Evolutionary conservation across 2,329 filamentous ascomycete genomes (phyloP), one percentile per base, ranked within the genome.

Genomic region (Conoideocrella luteorostrata): DNA sequence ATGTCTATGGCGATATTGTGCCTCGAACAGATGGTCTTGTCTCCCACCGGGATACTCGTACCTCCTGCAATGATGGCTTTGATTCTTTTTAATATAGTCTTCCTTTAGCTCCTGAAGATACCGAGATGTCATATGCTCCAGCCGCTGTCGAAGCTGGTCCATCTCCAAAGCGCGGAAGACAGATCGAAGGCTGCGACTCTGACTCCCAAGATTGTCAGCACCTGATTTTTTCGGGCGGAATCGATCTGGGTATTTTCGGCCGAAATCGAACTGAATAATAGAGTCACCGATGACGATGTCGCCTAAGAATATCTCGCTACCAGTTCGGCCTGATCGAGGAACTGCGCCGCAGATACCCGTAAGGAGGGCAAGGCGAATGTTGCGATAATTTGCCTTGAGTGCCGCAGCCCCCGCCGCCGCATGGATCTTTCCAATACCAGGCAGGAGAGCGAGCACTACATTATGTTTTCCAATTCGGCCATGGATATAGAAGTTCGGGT

Each of bases 301-400:
- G 6, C 62, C 59, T 0, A 65, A 48, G 4, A 59, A 22, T 10
- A 56, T 51, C 38, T 60, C 54, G 4, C 32, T 22, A n/a, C n/a
- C n/a, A n/a, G n/a, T n/a, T 3, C 40, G 40, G n/a, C 29, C 21
- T 17, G 36, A 28, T 24, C 11, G 15, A 12, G 65, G 64, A 7
- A 59, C 52, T 7, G 57, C 64, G 5, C 64, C 67, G 42, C 65
- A 69, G 2, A 70, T 51, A 1, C 67, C 67, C 3, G 65, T 63
- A 2, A 70, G 34, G 1, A 70, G 39, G 3, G 51, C 62, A 1
- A 67, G 49, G 28, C 51, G 53, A 13, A 70, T 38, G 7, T 47
- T 45, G 1, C 41, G 41, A 41, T 62, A 70, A 37, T 61, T 69
- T 4, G 51, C 51, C 0, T 56, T 52, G 5, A 67, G 44, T 18